These are phyloP conservation scores for Boletus subcaerulescens DNA, from an alignment of 768 basidiomycete genomes.

Conservation along the genomic window DNA sequence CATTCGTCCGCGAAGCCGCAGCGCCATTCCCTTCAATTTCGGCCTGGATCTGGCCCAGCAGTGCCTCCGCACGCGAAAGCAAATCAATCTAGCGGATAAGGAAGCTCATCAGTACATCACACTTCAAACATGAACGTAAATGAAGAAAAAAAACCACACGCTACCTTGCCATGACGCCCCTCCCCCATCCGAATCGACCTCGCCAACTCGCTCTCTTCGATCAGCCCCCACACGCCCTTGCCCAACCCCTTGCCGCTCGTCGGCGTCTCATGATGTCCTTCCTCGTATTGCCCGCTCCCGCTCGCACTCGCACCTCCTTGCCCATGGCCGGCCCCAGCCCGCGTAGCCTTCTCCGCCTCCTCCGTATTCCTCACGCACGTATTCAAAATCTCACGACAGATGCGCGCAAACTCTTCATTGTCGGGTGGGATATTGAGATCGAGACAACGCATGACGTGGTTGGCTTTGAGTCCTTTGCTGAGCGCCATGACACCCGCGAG, in stretches of 20 bases:
- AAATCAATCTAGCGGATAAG: constrained; percentile 2
- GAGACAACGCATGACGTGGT: constrained; percentile 84
- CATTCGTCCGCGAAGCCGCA: background rate
- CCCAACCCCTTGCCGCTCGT: constrained; percentile 51
- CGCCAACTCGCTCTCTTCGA: constrained; percentile 82
- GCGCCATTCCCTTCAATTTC: background rate
- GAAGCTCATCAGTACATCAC: background rate
- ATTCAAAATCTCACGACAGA: constrained; percentile 87
- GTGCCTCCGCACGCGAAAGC: constrained; percentile 38
- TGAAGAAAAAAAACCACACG: constrained; percentile 23
- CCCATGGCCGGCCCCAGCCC: background rate
- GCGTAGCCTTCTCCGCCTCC: constrained; percentile 54
- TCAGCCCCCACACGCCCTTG: constrained; percentile 81
- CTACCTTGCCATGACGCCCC: constrained; percentile 41
- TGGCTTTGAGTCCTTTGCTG: constrained; percentile 78
- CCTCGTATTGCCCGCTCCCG: background rate
- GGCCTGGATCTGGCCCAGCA: constrained; percentile 39
- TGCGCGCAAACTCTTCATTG: constrained; percentile 76
- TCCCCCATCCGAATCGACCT: constrained; percentile 55
- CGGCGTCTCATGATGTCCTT: constrained; percentile 21
- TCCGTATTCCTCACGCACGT: constrained; percentile 94
- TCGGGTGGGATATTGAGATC: constrained; percentile 90
- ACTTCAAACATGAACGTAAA: background rate
- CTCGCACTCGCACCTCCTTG: background rate
- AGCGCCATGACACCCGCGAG: constrained; percentile 93